Evolutionary conservation across 2,329 filamentous ascomycete genomes (phyloP).

Genomic region (Aspergillus ochraceoroseus): DNA sequence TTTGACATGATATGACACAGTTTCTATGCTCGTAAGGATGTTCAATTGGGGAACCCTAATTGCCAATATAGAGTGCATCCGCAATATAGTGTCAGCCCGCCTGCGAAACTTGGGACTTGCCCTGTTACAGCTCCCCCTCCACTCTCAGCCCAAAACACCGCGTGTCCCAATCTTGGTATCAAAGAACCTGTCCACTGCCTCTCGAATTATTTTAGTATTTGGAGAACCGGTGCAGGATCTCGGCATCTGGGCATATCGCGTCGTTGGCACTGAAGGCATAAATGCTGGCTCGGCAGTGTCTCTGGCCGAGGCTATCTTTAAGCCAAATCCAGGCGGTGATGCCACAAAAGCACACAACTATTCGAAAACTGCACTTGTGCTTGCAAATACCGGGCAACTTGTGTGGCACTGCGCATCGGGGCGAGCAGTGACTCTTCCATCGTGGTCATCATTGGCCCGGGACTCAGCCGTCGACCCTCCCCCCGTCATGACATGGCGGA

Average conservation of each 20-base stretch:
- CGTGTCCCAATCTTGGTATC: conserved; percentile 67
- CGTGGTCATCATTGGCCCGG: conserved; percentile 58
- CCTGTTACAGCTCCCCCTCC: conserved; percentile 59
- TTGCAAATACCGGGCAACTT: conserved; percentile 73
- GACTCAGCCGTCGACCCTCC: conserved; percentile 58
- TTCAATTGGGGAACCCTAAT: background rate
- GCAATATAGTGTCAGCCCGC: conserved; percentile 57
- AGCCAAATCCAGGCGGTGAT: background rate
- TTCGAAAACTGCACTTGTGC: conserved; percentile 49
- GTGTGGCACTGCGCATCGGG: conserved; percentile 66
- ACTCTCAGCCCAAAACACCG: conserved; percentile 46
- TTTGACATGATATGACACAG: background rate
- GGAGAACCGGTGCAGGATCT: conserved; percentile 68
- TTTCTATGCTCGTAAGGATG: too few relatives aligned
- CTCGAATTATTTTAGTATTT: conserved; percentile 67
- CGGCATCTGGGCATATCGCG: conserved; percentile 67
- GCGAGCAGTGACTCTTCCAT: conserved; percentile 55
- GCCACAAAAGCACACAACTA: conserved; percentile 16
- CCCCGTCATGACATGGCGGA: conserved; percentile 50
- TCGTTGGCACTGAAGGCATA: conserved; percentile 61
- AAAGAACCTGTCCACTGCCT: conserved; percentile 50
- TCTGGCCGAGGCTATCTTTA: conserved; percentile 51
- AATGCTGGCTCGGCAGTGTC: conserved; percentile 65
- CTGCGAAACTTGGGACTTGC: conserved; percentile 58
- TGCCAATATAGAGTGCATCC: conserved; percentile 47